Base-by-base conservation (phyloP, 352 stramenopile genomes). In the Globisporangium yorkense region DNA sequence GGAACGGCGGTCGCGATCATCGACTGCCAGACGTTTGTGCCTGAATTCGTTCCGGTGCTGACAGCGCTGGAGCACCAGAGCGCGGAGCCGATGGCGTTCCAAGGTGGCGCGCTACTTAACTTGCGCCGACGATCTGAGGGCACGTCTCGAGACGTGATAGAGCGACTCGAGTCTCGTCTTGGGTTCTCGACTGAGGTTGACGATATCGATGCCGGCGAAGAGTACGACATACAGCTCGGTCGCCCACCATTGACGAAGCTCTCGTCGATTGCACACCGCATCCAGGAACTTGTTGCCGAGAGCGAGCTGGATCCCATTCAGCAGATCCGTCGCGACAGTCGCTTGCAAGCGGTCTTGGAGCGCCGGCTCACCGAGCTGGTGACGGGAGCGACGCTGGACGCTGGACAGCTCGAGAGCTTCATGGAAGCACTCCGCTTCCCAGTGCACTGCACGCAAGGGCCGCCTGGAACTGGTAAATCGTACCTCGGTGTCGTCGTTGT, bases 361-460 rank as follows among this genome's bases (percentile, higher is more conserved):
- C 12, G 8, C 9, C 65, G 67, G 5, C 57, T 96, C 29, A 31
- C 72, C 8, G 10, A 48, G 1, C 39, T 96, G 16, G 66, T 94
- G 15, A 58, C 63, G 9, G 59, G 59, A 12, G 71, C 80, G 46
- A 93, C 83, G 3, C 65, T 92, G 15, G 80, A 92, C 63, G 56
- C 59, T 20, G 86, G 84, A 5, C 78, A 92, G 51, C 59, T 96
- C 2, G 77, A 86, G 41, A 85, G 72, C 49, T 95, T 93, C 60
- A 62, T 89, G 10, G 70, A 77, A n/a, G 74, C 79, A 2, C 66
- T 97, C 13, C 72, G 72, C 16, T 84, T 86, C 40, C 70, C 83
- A n/a, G 87, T 96, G 39, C 77, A 89, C 54, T 89, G 92, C 31
- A 92, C 88, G 5, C 89, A 97, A 67, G 89, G 89, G 6, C 89